Base-by-base conservation (phyloP, 306 rosid genomes). In the Mimosa pudica region DNA sequence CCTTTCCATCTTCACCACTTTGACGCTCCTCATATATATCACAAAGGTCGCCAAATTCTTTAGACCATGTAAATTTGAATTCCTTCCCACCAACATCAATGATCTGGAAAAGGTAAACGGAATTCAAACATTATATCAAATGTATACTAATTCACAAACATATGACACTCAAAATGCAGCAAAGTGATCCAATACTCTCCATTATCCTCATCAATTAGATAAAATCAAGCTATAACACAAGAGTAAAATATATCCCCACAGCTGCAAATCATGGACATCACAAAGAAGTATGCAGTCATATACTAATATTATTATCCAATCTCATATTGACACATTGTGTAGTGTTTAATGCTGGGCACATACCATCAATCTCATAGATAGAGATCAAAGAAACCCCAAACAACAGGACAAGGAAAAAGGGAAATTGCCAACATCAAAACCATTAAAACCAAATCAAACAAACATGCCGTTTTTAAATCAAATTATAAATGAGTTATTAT, bases 81-180 rank as follows among this genome's bases (percentile, higher is more conserved):
- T 91, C 93, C 87, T 93, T 95, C 80, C 98, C 99, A 51, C 94
- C 98, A 75, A 95, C 93, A 80, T 95, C 92, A 85, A 95, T 93
- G 82, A 93, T 89, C 99, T 95, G 89, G 63, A 57, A 76, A 77
- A 89, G 41, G 44, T 13, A 71, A 41, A 71, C 69, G 70, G 61
- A 66, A 51, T 76, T 79, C 77, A 75, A 77, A 76, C 41, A 67
- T 72, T 54, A 77, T 33, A 24, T 64, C 46, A 58, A 81, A 88
- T 17, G 45, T 54, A 46, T 47, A 60, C 49, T 20, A 14, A 17
- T 16, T 20, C 54, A 44, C 42, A 62, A 41, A 30, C 30, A 24
- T n/a, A n/a, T 24, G 30, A 24, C 30, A 24, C 30, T 24, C 30
- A 66, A 44, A 17, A 12, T 46, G 42, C 58, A 70, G 74, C 42